Evolutionary conservation across 2,329 filamentous ascomycete genomes (phyloP), one percentile per base, ranked within the genome.

Genomic region (Allantophomopsis lycopodina): DNA sequence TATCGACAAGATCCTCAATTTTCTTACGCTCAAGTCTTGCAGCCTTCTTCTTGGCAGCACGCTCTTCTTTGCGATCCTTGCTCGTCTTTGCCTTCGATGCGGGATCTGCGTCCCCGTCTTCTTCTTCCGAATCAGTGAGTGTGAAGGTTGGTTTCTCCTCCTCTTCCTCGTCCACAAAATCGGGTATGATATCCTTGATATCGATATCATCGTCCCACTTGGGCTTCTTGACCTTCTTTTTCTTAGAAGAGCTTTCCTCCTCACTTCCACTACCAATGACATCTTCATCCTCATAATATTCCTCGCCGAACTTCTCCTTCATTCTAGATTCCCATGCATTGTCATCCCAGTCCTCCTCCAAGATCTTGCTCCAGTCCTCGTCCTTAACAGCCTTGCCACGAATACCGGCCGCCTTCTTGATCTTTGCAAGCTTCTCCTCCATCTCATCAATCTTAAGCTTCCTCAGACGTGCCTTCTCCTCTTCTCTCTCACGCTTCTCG

Each of bases 131-230:
- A 21, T 49, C 56, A 54, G 70, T 71, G 5, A 78, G 62, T 4
- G 62, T 62, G 42, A 80, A 59, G 1, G 63, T 61, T 15, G 73
- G 70, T 36, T 65, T 60, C 16, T 46, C 40, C 33, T 56, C 49
- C 21, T 56, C 54, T 12, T 50, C 57, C 7, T 59, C 58, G 11
- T 59, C 83, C 15, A 84, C 76, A 54, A 93, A 94, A 44, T 94
- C 85, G 2, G 86, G 87, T 20, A 94, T 65, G 38, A 95, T 70
- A 57, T 94, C 89, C 44, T 83, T 86, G 63, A 98, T 96, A 55
- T 96, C 88, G 51, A 98, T 95, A 56, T 98, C 91, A 53, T 96
- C 87, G 51, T 95, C 85, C 82, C 89, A 98, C 46, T 77, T 83
- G 8, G 85, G 86, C 63, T 94, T 94, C 68, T 84, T 86, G 8